phyloP scores from a whole-genome alignment of 2,329 filamentous ascomycete species.

The Trichoderma aggressivum region DNA sequence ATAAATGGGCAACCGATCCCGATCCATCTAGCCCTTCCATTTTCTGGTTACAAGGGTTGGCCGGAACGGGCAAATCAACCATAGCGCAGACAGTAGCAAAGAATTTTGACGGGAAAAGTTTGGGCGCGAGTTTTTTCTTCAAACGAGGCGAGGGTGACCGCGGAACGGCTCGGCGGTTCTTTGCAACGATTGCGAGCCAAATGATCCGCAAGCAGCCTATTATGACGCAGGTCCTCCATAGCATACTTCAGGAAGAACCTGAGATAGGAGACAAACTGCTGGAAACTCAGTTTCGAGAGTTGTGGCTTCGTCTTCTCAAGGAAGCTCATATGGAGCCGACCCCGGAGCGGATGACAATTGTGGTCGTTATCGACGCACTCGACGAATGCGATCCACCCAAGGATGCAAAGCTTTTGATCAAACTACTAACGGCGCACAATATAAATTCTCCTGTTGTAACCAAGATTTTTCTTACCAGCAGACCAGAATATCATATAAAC shows the following conservation, averaged over 20 bases:
- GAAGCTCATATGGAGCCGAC: neutral
- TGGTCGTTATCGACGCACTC: neutral
- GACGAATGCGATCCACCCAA: neutral
- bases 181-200: neutral
- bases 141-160: neutral
- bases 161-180: neutral
- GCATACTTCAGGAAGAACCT: neutral
- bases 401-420: neutral
- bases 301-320: neutral
- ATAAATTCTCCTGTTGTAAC: no score
- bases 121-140: slow-evolving; percentile 6
- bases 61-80: neutral
- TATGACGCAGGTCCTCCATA: neutral
- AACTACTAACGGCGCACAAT: neutral
- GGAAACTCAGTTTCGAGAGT: neutral
- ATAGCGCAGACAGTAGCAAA: neutral
- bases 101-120: neutral
- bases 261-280: neutral
- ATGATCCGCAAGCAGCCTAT: neutral
- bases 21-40: neutral
- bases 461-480: neutral
- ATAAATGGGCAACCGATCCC: neutral
- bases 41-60: neutral
- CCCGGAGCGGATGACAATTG: neutral
- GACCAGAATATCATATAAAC: neutral